These are phyloP conservation scores for Penicillium psychrosexuale DNA, from an alignment of 2,329 filamentous ascomycete species.

Conservation along the genomic window DNA sequence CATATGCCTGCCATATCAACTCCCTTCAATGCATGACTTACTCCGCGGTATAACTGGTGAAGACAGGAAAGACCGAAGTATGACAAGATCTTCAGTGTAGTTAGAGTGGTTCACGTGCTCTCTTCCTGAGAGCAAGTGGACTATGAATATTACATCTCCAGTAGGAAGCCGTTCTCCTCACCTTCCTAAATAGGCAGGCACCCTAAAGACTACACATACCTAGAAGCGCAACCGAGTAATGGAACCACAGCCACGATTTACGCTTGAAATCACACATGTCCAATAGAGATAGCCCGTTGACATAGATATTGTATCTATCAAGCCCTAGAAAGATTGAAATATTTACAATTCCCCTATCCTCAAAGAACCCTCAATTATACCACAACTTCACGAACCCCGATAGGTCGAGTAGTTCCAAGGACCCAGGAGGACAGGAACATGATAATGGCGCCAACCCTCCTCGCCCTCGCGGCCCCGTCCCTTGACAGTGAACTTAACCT, in stretches of 20 bases:
- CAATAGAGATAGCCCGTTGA: background rate
- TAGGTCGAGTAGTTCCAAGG: slow-evolving; percentile 53
- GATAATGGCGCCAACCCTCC: slow-evolving; percentile 49
- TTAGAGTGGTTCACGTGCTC: background rate
- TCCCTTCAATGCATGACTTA: background rate
- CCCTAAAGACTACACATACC: background rate
- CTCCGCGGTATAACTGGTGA: background rate
- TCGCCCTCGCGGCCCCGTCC: slow-evolving; percentile 39
- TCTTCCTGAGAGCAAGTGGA: background rate
- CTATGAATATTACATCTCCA: background rate
- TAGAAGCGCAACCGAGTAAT: background rate
- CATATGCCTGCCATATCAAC: background rate
- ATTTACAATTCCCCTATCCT: background rate
- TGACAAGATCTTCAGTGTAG: background rate
- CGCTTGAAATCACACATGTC: background rate
- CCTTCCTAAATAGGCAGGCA: background rate
- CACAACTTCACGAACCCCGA: slow-evolving; percentile 38
- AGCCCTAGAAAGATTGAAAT: background rate
- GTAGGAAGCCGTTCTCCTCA: background rate
- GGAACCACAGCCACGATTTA: background rate
- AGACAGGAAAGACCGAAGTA: background rate
- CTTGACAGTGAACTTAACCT: slow-evolving; percentile 50
- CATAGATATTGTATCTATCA: background rate
- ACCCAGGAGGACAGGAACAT: slow-evolving; percentile 51
- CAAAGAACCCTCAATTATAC: background rate